These are phyloP conservation scores for Huntiella abstrusa DNA, from an alignment of 2,329 filamentous ascomycete genomes.

Conservation along the genomic window DNA sequence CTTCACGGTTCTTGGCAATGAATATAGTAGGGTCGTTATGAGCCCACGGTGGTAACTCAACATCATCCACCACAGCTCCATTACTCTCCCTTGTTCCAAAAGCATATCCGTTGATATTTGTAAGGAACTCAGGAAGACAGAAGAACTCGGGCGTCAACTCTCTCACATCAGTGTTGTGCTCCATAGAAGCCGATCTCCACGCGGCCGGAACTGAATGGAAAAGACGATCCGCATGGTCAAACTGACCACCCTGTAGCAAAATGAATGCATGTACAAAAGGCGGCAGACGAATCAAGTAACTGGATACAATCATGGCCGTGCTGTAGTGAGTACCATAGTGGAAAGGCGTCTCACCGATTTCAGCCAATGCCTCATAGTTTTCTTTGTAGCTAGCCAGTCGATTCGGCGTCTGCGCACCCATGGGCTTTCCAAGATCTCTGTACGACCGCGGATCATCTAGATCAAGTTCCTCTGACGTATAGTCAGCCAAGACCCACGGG, in stretches of 20 bases:
- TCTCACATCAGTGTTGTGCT: constrained; percentile 84
- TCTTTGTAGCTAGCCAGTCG: constrained; percentile 66
- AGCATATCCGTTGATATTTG: constrained; percentile 87
- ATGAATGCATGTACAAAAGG: constrained; percentile 95
- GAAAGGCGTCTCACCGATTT: constrained; percentile 84
- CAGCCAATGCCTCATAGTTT: constrained; percentile 69
- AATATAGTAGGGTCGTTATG: constrained; percentile 93
- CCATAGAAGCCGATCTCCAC: constrained; percentile 75
- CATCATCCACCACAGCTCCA: constrained; percentile 62
- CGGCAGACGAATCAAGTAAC: constrained; percentile 83
- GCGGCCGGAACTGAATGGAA: constrained; percentile 86
- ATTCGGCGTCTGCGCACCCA: constrained; percentile 70
- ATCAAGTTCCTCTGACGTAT: constrained; percentile 83
- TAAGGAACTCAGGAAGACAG: constrained; percentile 83
- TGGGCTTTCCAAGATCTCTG: constrained; percentile 82
- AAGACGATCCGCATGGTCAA: constrained; percentile 86
- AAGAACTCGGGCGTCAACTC: constrained; percentile 96
- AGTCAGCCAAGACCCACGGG: constrained; percentile 91
- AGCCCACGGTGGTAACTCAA: constrained; percentile 85
- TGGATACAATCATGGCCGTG: constrained; percentile 96
- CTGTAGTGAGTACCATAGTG: constrained; percentile 98
- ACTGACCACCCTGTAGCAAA: constrained; percentile 81
- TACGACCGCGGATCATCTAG: constrained; percentile 69
- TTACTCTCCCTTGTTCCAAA: constrained; percentile 76
- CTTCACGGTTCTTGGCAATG: constrained; percentile 87